Conservation (phyloP, 225 moss, liverwort and hornwort genomes). For the Neckera pumila region DNA sequence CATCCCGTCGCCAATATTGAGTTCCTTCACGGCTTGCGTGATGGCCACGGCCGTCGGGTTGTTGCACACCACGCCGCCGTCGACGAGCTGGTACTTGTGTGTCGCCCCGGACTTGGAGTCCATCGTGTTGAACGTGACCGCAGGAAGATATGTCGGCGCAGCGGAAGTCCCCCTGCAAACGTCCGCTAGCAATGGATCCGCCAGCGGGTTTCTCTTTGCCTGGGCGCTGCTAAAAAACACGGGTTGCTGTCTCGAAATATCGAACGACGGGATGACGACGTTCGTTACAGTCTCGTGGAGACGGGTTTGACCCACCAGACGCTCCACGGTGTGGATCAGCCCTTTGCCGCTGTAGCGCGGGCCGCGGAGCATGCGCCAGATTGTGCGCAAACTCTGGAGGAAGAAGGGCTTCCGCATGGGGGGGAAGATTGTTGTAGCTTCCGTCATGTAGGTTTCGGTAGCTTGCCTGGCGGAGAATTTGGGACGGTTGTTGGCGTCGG, state of each 20-base stretch:
- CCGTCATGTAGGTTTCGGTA: neutral
- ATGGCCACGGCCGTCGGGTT: slow-evolving; percentile 48
- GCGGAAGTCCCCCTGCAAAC: slow-evolving; percentile 47
- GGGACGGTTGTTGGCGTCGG: neutral
- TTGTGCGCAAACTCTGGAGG: neutral
- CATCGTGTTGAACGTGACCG: slow-evolving; percentile 16
- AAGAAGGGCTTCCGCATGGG: neutral
- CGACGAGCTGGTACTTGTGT: slow-evolving; percentile 22
- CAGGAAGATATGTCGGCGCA: slow-evolving; percentile 51
- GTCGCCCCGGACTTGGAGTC: neutral
- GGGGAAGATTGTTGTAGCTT: slow-evolving; percentile 18
- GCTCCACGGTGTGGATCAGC: neutral
- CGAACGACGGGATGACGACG: slow-evolving; percentile 36
- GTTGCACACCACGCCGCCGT: slow-evolving; percentile 56
- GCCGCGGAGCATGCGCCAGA: slow-evolving; percentile 8
- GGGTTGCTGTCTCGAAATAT: slow-evolving; percentile 9
- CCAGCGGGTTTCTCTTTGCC: slow-evolving; percentile 15
- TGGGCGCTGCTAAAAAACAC: slow-evolving; percentile 22
- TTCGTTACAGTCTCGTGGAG: slow-evolving; percentile 22
- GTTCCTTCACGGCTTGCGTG: slow-evolving; percentile 26
- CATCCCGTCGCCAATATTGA: neutral
- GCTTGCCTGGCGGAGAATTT: slow-evolving; percentile 14
- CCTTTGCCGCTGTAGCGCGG: slow-evolving; percentile 22
- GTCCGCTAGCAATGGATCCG: slow-evolving; percentile 11
- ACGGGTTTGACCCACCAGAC: neutral